Conservation (phyloP, 1,139 yeast species). For the Petasospora fabianii region DNA sequence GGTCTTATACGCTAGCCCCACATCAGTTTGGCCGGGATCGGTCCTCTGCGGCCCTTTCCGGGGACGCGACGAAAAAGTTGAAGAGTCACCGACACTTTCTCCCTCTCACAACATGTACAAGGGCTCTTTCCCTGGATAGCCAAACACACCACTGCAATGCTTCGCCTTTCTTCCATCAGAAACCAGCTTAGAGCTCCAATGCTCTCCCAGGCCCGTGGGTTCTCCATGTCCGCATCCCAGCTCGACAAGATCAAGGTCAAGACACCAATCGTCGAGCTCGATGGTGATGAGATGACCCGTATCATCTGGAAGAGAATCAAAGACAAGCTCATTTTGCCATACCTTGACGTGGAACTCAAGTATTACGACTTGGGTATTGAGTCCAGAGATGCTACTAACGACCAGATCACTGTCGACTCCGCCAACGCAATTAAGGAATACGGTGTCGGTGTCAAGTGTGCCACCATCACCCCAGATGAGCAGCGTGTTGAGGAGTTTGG, state of each 20-base stretch:
- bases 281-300: constrained; percentile 86
- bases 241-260: constrained; percentile 54
- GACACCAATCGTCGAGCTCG: constrained; percentile 76
- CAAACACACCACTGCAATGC: constrained; percentile 12
- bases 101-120: not conserved
- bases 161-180: constrained; percentile 23
- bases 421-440: constrained; percentile 71
- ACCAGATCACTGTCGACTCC: constrained; percentile 69
- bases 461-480: constrained; percentile 84
- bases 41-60: not conserved
- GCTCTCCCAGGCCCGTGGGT: constrained; percentile 16
- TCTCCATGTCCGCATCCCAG: constrained; percentile 17
- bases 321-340: constrained; percentile 65
- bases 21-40: not conserved
- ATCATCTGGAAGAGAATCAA: constrained; percentile 79
- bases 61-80: constrained; percentile 1
- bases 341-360: constrained; percentile 66
- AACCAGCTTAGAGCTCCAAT: constrained; percentile 18
- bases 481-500: constrained; percentile 72
- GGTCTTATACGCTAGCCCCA: too few species aligned
- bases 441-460: constrained; percentile 84
- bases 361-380: constrained; percentile 73
- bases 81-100: not conserved
- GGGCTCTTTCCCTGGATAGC: not conserved
- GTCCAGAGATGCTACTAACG: constrained; percentile 68